These are phyloP conservation scores for Phycomyces nitens DNA, from an alignment of 192 early-diverging fungal species.

Conservation along the genomic window DNA sequence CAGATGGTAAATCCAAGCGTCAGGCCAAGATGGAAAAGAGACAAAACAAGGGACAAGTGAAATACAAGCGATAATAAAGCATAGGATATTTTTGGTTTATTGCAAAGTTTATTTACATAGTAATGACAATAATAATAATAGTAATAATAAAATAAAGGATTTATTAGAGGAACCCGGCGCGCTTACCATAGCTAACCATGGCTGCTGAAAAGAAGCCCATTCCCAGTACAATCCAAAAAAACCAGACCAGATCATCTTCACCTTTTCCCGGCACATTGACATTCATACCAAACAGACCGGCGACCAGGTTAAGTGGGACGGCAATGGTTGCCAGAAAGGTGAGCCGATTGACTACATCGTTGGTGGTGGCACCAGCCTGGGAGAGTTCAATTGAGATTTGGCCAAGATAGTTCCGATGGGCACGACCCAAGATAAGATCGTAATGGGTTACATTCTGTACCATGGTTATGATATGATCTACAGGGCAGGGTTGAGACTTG, in stretches of 20 bases:
- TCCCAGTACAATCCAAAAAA: slow-evolving; percentile 21
- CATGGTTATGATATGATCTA: slow-evolving; percentile 69
- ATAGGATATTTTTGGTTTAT: background rate
- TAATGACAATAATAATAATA: too few relatives aligned
- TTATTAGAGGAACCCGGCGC: slow-evolving; percentile 14
- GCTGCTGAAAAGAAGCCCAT: slow-evolving; percentile 19
- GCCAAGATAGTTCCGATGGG: slow-evolving; percentile 78
- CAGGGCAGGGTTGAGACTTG: background rate
- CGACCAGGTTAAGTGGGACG: slow-evolving; percentile 87
- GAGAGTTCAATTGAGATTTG: slow-evolving; percentile 74
- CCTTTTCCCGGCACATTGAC: slow-evolving; percentile 43
- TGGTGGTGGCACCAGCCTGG: slow-evolving; percentile 73
- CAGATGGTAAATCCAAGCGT: slow-evolving; percentile 45
- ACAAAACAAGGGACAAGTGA: slow-evolving; percentile 44
- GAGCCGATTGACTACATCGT: slow-evolving; percentile 84
- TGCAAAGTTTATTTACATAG: too few relatives aligned
- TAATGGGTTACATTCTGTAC: slow-evolving; percentile 60
- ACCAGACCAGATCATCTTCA: slow-evolving; percentile 21
- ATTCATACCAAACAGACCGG: slow-evolving; percentile 66
- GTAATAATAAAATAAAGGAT: background rate
- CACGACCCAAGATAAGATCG: slow-evolving; percentile 67
- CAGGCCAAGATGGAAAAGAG: slow-evolving; percentile 51
- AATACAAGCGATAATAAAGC: slow-evolving; percentile 34
- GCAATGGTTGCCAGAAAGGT: slow-evolving; percentile 85
- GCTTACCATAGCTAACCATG: slow-evolving; percentile 17